These are phyloP conservation scores for Penicillium manginii DNA, from an alignment of 495 filamentous ascomycete species.

Conservation along the genomic window DNA sequence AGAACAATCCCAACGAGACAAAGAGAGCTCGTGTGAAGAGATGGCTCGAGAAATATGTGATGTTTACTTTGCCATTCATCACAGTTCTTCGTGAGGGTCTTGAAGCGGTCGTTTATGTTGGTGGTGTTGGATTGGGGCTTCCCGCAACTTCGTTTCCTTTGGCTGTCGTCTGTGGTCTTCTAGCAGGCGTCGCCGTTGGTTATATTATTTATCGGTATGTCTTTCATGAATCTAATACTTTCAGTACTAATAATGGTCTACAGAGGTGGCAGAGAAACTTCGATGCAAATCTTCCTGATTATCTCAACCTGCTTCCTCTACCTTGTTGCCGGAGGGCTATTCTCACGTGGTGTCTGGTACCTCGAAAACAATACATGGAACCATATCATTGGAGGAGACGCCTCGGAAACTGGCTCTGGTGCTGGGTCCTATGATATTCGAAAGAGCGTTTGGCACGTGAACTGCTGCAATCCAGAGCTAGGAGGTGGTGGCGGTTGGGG, in stretches of 20 bases:
- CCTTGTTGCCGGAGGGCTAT: slow-evolving; percentile 79
- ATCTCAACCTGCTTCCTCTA: slow-evolving; percentile 83
- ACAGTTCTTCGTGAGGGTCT: slow-evolving; percentile 82
- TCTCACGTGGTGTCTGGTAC: slow-evolving; percentile 76
- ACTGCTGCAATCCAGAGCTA: slow-evolving; percentile 76
- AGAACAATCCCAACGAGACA: slow-evolving; percentile 38
- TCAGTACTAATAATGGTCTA: background rate
- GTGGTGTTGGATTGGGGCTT: slow-evolving; percentile 75
- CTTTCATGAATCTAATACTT: background rate
- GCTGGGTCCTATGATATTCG: slow-evolving; percentile 87
- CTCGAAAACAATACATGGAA: slow-evolving; percentile 70
- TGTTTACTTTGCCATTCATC: slow-evolving; percentile 82
- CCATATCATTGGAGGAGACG: slow-evolving; percentile 69
- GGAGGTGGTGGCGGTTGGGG: slow-evolving; percentile 85
- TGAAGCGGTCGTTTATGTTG: slow-evolving; percentile 81
- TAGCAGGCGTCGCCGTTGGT: slow-evolving; percentile 64
- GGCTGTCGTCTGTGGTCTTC: slow-evolving; percentile 68
- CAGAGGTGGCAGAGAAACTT: slow-evolving; percentile 65
- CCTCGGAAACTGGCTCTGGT: slow-evolving; percentile 72
- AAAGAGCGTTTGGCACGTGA: slow-evolving; percentile 88
- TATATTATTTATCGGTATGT: slow-evolving; percentile 77
- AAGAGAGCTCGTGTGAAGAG: slow-evolving; percentile 53
- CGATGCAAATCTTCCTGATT: slow-evolving; percentile 78
- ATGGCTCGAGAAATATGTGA: slow-evolving; percentile 74
- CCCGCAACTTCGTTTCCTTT: slow-evolving; percentile 70